These are phyloP conservation scores for Gardenia jasminoides DNA, from an alignment of 257 asterid genomes.

Conservation along the genomic window DNA sequence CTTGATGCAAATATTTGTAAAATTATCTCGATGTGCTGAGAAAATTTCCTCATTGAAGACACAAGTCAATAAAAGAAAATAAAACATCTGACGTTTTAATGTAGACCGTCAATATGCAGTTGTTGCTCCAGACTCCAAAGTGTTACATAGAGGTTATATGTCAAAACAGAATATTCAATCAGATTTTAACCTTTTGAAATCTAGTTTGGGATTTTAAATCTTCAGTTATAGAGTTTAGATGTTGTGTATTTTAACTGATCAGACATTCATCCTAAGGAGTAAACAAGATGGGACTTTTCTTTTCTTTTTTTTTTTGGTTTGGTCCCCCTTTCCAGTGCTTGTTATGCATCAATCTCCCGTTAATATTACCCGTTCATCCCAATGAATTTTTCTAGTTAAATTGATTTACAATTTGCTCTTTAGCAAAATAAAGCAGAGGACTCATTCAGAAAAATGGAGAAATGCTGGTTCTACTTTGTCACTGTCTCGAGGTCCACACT, in stretches of 20 bases:
- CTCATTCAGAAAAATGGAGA: not conserved
- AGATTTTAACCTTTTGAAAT: not conserved
- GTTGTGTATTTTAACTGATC: not conserved
- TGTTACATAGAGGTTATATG: not conserved
- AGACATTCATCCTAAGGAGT: not conserved
- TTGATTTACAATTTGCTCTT: not conserved
- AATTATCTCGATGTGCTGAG: not conserved
- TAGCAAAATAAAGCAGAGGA: no score
- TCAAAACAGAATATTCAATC: not conserved
- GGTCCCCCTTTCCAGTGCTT: not conserved
- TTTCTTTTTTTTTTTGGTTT: no score
- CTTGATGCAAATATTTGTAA: constrained; percentile 1
- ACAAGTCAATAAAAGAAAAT: not conserved
- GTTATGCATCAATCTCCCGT: not conserved
- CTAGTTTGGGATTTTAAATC: not conserved
- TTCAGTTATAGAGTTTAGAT: not conserved
- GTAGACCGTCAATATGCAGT: not conserved
- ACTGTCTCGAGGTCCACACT: not conserved
- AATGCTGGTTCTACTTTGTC: not conserved
- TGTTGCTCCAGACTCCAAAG: not conserved
- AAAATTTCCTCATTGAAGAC: constrained; percentile 5
- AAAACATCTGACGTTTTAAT: not conserved
- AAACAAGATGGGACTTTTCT: no score
- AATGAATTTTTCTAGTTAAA: not conserved
- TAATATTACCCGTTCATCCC: not conserved